phyloP scores from a whole-genome alignment of 768 basidiomycete species.

The Crassisporium funariophilum region DNA sequence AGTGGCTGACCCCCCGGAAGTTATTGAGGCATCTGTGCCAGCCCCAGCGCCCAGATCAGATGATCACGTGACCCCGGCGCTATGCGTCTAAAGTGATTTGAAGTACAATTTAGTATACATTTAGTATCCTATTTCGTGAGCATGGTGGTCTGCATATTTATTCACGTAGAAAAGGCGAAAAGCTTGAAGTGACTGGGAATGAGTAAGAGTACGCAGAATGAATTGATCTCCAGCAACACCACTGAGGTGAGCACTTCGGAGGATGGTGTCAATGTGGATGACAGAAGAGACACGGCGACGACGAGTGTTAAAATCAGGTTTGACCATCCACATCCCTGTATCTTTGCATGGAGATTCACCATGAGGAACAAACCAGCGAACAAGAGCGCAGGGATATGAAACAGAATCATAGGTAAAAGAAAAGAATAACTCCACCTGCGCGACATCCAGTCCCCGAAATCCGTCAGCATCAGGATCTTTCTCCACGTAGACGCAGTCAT shows the following conservation, averaged over 20 bases:
- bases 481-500: conserved; percentile 16
- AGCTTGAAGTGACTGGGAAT: conserved; percentile 2
- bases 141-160: conserved; percentile 18
- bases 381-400: conserved; percentile 31
- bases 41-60: too few relatives aligned
- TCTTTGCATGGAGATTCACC: conserved; percentile 20
- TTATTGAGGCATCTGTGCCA: too few relatives aligned
- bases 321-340: conserved; percentile 24
- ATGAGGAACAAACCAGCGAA: conserved; percentile 27
- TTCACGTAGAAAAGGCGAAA: conserved; percentile 15
- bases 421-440: neutral
- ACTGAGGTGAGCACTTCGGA: conserved; percentile 13
- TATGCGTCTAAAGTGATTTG: too few relatives aligned
- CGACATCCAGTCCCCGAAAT: neutral
- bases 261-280: conserved; percentile 14
- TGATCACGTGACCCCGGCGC: too few relatives aligned
- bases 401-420: neutral
- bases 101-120: too few relatives aligned
- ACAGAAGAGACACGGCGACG: neutral
- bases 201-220: neutral
- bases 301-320: conserved; percentile 5
- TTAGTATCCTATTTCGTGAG: conserved; percentile 6
- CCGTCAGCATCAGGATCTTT: neutral
- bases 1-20: too few relatives aligned
- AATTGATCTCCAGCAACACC: neutral